Evolutionary conservation across 352 stramenopile genomes (phyloP).

Genomic region (Globisporangium canariense): DNA sequence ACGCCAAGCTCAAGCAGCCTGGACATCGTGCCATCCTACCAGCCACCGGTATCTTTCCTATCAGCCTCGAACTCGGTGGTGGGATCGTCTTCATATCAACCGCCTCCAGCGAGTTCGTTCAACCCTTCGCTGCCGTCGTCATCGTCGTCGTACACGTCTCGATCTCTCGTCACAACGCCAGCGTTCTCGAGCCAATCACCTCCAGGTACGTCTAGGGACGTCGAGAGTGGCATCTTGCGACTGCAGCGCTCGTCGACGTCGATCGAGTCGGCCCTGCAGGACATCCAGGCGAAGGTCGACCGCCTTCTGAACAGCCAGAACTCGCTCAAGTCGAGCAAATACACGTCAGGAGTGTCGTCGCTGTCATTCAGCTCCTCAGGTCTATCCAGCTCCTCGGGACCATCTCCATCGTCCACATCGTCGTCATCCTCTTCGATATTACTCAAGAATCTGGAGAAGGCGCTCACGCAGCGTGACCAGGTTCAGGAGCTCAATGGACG

Average conservation of each 20-base stretch:
- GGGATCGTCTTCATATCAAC: not conserved
- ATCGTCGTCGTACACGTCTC: slow-evolving; percentile 13
- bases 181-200: slow-evolving; percentile 25
- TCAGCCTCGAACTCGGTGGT: not conserved
- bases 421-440: slow-evolving; percentile 33
- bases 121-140: not conserved
- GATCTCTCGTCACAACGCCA: slow-evolving; percentile 21
- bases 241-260: slow-evolving; percentile 75
- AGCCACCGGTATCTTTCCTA: slow-evolving; percentile 6
- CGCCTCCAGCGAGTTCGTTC: slow-evolving; percentile 6
- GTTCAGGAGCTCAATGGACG: slow-evolving; percentile 49
- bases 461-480: slow-evolving; percentile 61
- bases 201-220: slow-evolving; percentile 24
- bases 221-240: slow-evolving; percentile 66
- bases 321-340: slow-evolving; percentile 47
- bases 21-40: slow-evolving; percentile 12
- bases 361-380: slow-evolving; percentile 20
- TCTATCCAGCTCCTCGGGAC: slow-evolving; percentile 22
- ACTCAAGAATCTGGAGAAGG: slow-evolving; percentile 76
- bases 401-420: slow-evolving; percentile 23
- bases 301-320: slow-evolving; percentile 59
- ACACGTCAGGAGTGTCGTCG: slow-evolving; percentile 12
- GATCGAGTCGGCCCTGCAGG: slow-evolving; percentile 68
- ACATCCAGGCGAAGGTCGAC: slow-evolving; percentile 81
- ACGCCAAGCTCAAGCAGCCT: not conserved